Evolutionary conservation across 225 moss, liverwort and hornwort genomes (phyloP).

Genomic region (Straminergon stramineum): DNA sequence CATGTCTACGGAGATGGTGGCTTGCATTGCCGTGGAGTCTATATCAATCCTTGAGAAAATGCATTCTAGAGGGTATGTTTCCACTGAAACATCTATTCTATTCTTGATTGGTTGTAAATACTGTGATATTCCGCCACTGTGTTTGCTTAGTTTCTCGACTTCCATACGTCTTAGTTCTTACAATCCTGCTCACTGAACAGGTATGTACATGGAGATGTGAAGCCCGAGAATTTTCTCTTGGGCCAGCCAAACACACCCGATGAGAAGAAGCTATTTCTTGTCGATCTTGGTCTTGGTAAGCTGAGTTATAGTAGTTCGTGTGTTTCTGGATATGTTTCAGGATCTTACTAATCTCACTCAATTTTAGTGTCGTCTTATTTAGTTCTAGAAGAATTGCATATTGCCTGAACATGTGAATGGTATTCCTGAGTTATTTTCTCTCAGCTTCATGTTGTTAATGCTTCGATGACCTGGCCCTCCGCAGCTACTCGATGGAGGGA

Average conservation of each 20-base stretch:
- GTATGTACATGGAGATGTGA: slow-evolving; percentile 98
- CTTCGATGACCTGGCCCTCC: neutral
- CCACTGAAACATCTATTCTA: too few species aligned
- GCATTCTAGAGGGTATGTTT: slow-evolving; percentile 73
- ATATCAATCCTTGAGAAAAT: slow-evolving; percentile 99
- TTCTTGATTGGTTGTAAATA: neutral
- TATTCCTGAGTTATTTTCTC: too few species aligned
- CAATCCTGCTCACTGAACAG: neutral
- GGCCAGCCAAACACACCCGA: slow-evolving; percentile 80
- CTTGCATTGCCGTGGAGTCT: slow-evolving; percentile 96
- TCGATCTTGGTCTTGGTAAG: slow-evolving; percentile 93
- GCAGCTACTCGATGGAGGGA: slow-evolving; percentile 98
- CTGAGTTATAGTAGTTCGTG: neutral
- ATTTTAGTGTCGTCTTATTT: too few species aligned
- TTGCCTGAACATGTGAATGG: neutral
- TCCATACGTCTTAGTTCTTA: neutral
- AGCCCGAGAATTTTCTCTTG: slow-evolving; percentile 93
- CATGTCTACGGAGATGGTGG: slow-evolving; percentile 99
- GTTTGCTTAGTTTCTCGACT: too few species aligned
- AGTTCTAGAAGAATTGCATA: too few species aligned
- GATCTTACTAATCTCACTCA: neutral
- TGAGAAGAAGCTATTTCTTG: slow-evolving; percentile 96
- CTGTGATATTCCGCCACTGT: neutral
- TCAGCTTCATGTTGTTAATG: neutral
- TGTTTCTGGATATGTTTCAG: neutral